A percentile compares a stretch with the other conserved stretches of the same genome.
Conservation (phyloP, 306 rosid species). For the Datisca glomerata region DNA sequence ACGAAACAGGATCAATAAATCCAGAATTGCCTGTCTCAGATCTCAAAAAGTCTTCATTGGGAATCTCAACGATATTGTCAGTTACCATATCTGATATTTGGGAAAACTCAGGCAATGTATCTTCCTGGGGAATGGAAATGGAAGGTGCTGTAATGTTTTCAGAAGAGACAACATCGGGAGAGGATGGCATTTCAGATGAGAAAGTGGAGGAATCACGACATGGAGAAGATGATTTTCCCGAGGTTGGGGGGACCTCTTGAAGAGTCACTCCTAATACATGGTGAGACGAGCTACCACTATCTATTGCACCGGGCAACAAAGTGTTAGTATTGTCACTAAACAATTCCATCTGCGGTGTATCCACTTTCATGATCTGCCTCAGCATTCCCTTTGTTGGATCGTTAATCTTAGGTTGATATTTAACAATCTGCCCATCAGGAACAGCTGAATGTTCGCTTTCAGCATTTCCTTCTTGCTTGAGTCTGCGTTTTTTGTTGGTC, state of each 20-base stretch:
- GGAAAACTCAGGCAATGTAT: constrained; percentile 58
- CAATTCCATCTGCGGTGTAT: constrained; percentile 45
- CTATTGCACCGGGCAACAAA: constrained; percentile 44
- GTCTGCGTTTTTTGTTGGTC: constrained; percentile 78
- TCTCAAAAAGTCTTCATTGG: constrained; percentile 36
- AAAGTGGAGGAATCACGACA: constrained; percentile 22
- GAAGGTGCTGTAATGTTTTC: constrained; percentile 30
- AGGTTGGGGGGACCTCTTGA: constrained; percentile 61
- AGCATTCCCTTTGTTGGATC: constrained; percentile 75
- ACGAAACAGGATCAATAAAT: constrained; percentile 32
- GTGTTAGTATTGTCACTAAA: constrained; percentile 27
- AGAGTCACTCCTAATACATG: constrained; percentile 60
- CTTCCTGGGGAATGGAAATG: constrained; percentile 32
- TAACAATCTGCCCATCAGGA: constrained; percentile 79
- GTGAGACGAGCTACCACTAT: constrained; percentile 49
- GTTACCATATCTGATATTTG: constrained; percentile 38
- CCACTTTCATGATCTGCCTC: constrained; percentile 63
- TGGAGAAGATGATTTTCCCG: constrained; percentile 39
- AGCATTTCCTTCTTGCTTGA: constrained; percentile 59
- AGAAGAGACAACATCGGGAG: constrained; percentile 30
- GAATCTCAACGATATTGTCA: constrained; percentile 30
- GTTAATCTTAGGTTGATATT: constrained; percentile 65
- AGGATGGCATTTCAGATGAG: constrained; percentile 36
- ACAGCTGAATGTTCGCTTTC: constrained; percentile 33
- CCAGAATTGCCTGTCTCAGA: constrained; percentile 32